These are phyloP conservation scores for Lolium perenne DNA, from an alignment of 176 grass and related monocot genomes.

Conservation along the genomic window DNA sequence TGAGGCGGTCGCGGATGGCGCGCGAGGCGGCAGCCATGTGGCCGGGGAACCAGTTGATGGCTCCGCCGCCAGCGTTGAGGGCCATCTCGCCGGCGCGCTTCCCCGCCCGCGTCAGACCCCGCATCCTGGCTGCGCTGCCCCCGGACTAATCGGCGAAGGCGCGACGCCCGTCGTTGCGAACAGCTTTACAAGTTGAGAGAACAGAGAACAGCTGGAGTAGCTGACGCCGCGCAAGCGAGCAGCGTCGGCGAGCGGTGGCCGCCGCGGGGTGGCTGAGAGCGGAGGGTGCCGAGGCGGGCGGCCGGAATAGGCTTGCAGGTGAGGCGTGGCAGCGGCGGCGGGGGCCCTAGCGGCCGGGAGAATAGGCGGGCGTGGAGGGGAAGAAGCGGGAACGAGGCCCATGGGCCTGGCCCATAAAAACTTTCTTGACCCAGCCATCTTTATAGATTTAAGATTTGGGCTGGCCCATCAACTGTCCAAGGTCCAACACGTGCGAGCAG, in stretches of 20 bases:
- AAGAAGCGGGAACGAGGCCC: not conserved
- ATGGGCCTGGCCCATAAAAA: no score
- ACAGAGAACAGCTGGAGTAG: not conserved
- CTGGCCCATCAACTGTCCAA: no score
- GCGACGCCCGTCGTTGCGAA: no score
- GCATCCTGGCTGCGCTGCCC: conserved; percentile 38
- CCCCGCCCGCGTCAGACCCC: conserved; percentile 44
- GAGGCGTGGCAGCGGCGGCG: not conserved
- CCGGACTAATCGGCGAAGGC: not conserved
- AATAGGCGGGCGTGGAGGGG: not conserved
- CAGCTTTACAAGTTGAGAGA: no score
- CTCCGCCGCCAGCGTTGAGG: conserved; percentile 74
- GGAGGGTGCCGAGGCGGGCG: not conserved
- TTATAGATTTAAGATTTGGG: no score
- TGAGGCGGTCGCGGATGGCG: conserved; percentile 90
- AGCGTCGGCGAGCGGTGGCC: no score
- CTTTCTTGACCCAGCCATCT: no score
- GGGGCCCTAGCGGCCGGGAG: not conserved
- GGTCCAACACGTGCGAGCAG: no score
- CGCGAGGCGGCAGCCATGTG: conserved; percentile 94
- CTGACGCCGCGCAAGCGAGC: not conserved
- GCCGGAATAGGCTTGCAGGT: no score
- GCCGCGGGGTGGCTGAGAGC: not conserved
- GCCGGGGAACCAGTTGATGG: conserved; percentile 92
- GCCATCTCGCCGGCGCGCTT: conserved; percentile 87